A percentile compares a stretch with the other conserved stretches of the same genome.
These are phyloP conservation scores for Kodamaea kaohsiungensis DNA, from an alignment of 805 yeast species.

Conservation along the genomic window DNA sequence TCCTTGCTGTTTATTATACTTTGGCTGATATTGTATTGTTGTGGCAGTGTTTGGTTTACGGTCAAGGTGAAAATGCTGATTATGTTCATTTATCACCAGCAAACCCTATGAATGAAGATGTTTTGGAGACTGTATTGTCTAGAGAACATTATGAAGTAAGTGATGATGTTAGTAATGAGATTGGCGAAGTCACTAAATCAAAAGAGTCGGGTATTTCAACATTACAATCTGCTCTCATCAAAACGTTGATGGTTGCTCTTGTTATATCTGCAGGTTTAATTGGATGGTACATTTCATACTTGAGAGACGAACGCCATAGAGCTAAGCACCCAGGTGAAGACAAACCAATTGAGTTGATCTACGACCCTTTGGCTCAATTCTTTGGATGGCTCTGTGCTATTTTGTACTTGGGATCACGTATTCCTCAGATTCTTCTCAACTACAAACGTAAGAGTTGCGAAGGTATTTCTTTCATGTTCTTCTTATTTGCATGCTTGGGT, in stretches of 20 bases:
- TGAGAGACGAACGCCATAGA: constrained; percentile 41
- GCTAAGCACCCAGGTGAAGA: constrained; percentile 29
- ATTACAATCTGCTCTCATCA: constrained; percentile 23
- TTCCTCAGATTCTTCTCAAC: constrained; percentile 89
- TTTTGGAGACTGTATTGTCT: constrained; percentile 59
- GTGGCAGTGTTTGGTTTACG: constrained; percentile 81
- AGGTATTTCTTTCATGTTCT: constrained; percentile 91
- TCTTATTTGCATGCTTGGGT: constrained; percentile 93
- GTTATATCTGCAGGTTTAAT: constrained; percentile 78
- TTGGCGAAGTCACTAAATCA: constrained; percentile 8
- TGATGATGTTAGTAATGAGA: constrained; percentile 21
- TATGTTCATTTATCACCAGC: constrained; percentile 86
- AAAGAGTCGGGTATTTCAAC: constrained; percentile 17
- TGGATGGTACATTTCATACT: constrained; percentile 81
- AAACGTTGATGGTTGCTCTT: constrained; percentile 55
- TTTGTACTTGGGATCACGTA: constrained; percentile 79
- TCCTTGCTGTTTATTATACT: constrained; percentile 90
- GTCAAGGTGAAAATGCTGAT: constrained; percentile 61
- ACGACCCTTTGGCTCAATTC: constrained; percentile 78
- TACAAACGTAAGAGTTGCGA: constrained; percentile 89
- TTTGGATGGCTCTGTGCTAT: constrained; percentile 83
- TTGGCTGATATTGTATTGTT: constrained; percentile 83
- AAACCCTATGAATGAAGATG: constrained; percentile 75
- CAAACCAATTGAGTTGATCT: constrained; percentile 49
- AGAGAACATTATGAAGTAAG: constrained; percentile 22